Evolutionary conservation across 495 filamentous ascomycete species (phyloP).

Genomic region (Penicillium antarcticum): DNA sequence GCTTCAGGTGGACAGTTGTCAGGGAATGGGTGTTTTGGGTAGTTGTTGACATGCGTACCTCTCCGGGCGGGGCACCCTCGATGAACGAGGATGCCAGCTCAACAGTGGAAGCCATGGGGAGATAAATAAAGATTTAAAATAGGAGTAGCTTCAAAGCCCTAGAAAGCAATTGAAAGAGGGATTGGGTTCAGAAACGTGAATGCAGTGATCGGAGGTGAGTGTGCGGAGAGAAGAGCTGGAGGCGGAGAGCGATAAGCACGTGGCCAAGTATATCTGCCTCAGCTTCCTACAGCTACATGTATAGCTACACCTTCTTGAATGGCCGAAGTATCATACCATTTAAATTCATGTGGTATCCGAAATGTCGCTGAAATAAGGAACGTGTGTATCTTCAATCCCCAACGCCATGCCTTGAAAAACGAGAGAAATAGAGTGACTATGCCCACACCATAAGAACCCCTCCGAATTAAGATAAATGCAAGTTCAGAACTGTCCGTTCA

Average conservation of each 20-base stretch:
- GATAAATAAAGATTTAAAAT: not conserved
- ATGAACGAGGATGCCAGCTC: slow-evolving; percentile 82
- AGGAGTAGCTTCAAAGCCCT: not conserved
- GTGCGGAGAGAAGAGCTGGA: slow-evolving; percentile 19
- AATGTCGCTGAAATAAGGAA: slow-evolving; percentile 4
- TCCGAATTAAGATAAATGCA: slow-evolving; percentile 5
- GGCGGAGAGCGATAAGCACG: slow-evolving; percentile 27
- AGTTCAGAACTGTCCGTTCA: slow-evolving; percentile 17
- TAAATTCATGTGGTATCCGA: slow-evolving; percentile 10
- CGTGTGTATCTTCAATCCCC: slow-evolving; percentile 5
- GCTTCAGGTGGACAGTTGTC: not conserved
- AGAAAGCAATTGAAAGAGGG: too few relatives aligned
- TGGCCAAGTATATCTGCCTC: slow-evolving; percentile 4
- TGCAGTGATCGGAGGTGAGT: slow-evolving; percentile 1
- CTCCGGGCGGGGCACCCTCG: slow-evolving; percentile 91
- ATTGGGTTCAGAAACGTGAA: not conserved
- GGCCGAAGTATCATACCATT: not conserved
- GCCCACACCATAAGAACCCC: not conserved
- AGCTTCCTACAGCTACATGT: not conserved
- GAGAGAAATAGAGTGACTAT: not conserved
- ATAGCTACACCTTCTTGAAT: not conserved
- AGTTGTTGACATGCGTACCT: slow-evolving; percentile 58
- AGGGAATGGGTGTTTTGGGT: not conserved
- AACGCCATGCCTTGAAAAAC: slow-evolving; percentile 12
- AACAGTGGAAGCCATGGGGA: slow-evolving; percentile 43